Evolutionary conservation across 2,329 filamentous ascomycete genomes (phyloP).

Genomic region (Capronia coronata): DNA sequence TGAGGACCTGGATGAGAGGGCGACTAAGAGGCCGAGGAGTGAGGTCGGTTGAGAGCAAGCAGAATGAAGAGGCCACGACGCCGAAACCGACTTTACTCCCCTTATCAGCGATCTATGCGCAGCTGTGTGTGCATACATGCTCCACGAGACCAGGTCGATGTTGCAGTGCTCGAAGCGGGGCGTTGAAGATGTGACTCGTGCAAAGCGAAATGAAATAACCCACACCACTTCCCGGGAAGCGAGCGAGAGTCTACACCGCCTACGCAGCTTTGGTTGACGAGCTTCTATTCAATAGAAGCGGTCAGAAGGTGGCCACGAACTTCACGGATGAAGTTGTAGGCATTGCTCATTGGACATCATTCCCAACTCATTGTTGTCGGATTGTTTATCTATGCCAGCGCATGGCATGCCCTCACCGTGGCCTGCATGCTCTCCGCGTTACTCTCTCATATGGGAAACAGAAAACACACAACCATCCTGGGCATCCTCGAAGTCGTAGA

Average conservation of each 20-base stretch:
- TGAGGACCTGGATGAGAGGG: slow-evolving; percentile 15
- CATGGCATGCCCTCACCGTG: neutral
- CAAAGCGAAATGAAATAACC: too few species aligned
- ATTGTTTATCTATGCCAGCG: neutral
- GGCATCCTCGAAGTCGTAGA: neutral
- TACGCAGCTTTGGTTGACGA: neutral
- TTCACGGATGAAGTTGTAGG: too few species aligned
- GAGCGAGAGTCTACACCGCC: too few species aligned
- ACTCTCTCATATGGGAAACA: neutral
- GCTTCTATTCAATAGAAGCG: too few species aligned
- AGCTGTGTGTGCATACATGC: too few species aligned
- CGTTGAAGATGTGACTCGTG: too few species aligned
- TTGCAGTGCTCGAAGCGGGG: too few species aligned
- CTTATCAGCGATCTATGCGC: too few species aligned
- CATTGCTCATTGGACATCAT: neutral
- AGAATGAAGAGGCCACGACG: neutral
- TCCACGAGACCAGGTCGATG: too few species aligned
- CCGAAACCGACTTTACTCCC: too few species aligned
- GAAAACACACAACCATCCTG: neutral
- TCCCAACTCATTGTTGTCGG: neutral
- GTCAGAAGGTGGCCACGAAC: neutral
- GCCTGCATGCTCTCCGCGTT: neutral
- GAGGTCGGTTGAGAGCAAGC: slow-evolving; percentile 18
- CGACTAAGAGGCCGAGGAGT: slow-evolving; percentile 20
- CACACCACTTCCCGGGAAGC: too few species aligned